Evolutionary conservation across 345 rosid genomes (phyloP).

Genomic region (Noccaea bulbosa): DNA sequence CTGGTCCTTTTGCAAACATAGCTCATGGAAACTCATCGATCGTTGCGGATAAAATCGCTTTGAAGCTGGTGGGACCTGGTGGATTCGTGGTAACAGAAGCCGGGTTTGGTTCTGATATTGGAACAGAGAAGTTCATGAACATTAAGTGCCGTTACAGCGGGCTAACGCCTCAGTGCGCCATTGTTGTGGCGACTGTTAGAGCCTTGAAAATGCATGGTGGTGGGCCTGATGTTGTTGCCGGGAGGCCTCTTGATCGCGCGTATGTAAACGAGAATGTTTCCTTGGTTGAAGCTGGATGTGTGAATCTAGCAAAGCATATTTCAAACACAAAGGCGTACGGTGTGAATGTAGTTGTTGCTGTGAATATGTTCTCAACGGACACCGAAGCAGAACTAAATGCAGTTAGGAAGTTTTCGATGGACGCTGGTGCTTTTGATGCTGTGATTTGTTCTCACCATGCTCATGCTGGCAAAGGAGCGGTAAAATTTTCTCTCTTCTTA

Average conservation of each 20-base stretch:
- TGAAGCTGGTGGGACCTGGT: constrained; percentile 93
- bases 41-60: constrained; percentile 94
- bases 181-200: constrained; percentile 95
- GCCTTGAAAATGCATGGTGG: constrained; percentile 99
- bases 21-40: constrained; percentile 99
- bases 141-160: constrained; percentile 94
- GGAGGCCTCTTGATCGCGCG: constrained; percentile 92
- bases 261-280: constrained; percentile 86
- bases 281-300: constrained; percentile 93
- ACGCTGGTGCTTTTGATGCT: constrained; percentile 94
- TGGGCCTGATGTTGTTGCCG: constrained; percentile 95
- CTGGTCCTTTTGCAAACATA: constrained; percentile 98
- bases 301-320: constrained; percentile 92
- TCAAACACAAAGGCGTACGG: constrained; percentile 85
- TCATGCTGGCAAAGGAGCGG: constrained; percentile 99
- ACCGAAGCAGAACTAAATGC: constrained; percentile 85
- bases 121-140: constrained; percentile 97
- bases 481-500: constrained; percentile 35
- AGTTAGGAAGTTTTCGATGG: constrained; percentile 79
- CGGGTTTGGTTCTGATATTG: constrained; percentile 97
- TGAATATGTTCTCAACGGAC: constrained; percentile 91
- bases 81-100: constrained; percentile 99
- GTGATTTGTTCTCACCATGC: constrained; percentile 94
- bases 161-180: constrained; percentile 87
- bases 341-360: constrained; percentile 93